Base-by-base conservation (phyloP, 768 basidiomycete genomes). In the Termitomyces titanicus region DNA sequence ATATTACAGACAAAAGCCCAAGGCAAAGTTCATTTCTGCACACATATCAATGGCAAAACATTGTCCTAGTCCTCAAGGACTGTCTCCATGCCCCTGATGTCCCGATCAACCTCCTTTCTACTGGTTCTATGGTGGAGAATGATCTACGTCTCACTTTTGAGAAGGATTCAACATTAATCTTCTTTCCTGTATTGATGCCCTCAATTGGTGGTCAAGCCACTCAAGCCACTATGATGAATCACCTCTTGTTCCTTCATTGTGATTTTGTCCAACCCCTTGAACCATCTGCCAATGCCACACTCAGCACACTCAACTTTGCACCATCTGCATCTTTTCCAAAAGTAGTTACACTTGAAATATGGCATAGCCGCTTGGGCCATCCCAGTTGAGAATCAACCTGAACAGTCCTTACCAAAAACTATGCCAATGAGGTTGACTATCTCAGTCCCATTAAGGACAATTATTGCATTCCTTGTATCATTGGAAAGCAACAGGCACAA, bases 11-110 rank as follows among this genome's bases (percentile, higher is more conserved):
- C 29, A 4, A 29, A 29, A 22, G 66, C 54, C 3, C 29, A 51
- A 0, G 64, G 68, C 11, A 51, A 58, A 33, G 63, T 65, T 20
- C 17, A 20, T 6, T 46, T 64, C 10, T 5, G 24, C 0, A n/a
- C 50, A 0, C 47, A 37, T 6, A 11, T 43, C 43, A 27, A 39
- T 31, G 58, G 54, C 1, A 10, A 46, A 3, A n/a, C 15, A 39
- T 62, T 47, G 47, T 42, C 9, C 5, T 42, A 1, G 9, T 24
- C 3, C 40, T 42, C 10, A 2, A 5, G 1, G 22, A 42, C 11
- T 42, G 22, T 42, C 40, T 42, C 5, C 40, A 42, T 42, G 40
- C 40, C 2, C 40, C 40, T 3, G 40, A 42, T 24, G 22, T 9
- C 13, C 40, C 22, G 1, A 42, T 42, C 6, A 42, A 42, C 12